Percentiles rank a stretch among this genome's conserved stretches.
These are phyloP conservation scores for Yamadazyma takamatsuzukensis DNA, from an alignment of 805 yeast species.

Conservation along the genomic window DNA sequence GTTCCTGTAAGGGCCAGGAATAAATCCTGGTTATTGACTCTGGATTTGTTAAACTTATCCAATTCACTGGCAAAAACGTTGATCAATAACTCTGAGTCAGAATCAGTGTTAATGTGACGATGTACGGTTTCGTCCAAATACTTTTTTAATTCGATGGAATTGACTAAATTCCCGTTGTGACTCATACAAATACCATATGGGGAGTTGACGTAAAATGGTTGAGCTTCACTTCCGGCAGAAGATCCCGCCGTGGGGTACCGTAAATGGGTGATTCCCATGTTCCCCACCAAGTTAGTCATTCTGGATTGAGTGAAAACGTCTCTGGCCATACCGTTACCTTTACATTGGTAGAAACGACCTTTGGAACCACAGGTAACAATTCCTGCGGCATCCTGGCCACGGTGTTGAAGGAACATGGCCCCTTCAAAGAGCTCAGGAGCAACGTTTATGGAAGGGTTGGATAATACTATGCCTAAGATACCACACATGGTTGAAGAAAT, in stretches of 20 bases:
- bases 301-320: slow-evolving; percentile 90
- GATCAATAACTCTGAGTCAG: slow-evolving; percentile 86
- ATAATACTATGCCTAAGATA: slow-evolving; percentile 79
- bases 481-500: slow-evolving; percentile 72
- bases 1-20: slow-evolving; percentile 84
- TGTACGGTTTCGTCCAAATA: slow-evolving; percentile 92
- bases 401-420: slow-evolving; percentile 86
- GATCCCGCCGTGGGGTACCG: slow-evolving; percentile 98
- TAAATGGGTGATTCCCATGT: slow-evolving; percentile 92
- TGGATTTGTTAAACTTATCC: slow-evolving; percentile 85
- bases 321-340: slow-evolving; percentile 98
- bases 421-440: slow-evolving; percentile 93
- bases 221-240: slow-evolving; percentile 93
- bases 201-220: slow-evolving; percentile 95
- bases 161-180: slow-evolving; percentile 94
- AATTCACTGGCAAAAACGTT: slow-evolving; percentile 90
- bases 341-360: slow-evolving; percentile 94
- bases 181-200: slow-evolving; percentile 91
- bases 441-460: slow-evolving; percentile 67
- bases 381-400: slow-evolving; percentile 99
- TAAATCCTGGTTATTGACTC: slow-evolving; percentile 88
- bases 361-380: slow-evolving; percentile 92
- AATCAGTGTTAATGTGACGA: slow-evolving; percentile 95
- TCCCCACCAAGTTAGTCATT: slow-evolving; percentile 77
- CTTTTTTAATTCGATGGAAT: slow-evolving; percentile 69